Evolutionary conservation across 2,329 filamentous ascomycete genomes (phyloP).

Genomic region (Colletotrichum echinochloae): DNA sequence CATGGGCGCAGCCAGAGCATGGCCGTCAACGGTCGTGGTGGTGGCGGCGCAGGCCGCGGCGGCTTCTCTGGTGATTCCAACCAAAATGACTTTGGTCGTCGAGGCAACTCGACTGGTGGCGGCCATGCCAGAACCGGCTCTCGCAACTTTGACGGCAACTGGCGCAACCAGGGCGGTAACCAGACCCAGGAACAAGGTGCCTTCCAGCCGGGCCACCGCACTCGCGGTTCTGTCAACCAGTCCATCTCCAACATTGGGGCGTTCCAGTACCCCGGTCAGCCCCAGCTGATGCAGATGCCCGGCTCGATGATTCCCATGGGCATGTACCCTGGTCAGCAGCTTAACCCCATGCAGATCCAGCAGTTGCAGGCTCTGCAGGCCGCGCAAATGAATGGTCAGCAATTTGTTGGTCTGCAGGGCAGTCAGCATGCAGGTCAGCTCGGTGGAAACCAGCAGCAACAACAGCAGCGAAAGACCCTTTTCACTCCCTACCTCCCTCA

Average conservation of each 20-base stretch:
- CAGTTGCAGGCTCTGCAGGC: slow-evolving; percentile 94
- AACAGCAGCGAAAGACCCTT: slow-evolving; percentile 96
- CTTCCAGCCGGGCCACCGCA: slow-evolving; percentile 93
- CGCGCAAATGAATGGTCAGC: slow-evolving; percentile 83
- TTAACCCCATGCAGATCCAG: slow-evolving; percentile 88
- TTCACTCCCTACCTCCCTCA: slow-evolving; percentile 98
- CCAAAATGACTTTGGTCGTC: slow-evolving; percentile 75
- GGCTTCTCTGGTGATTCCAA: slow-evolving; percentile 65
- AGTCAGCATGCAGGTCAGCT: slow-evolving; percentile 79
- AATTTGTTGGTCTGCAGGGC: slow-evolving; percentile 74
- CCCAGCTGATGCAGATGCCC: slow-evolving; percentile 87
- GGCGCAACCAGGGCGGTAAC: slow-evolving; percentile 81
- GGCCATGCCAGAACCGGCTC: slow-evolving; percentile 87
- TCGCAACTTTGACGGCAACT: slow-evolving; percentile 97
- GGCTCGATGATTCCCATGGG: slow-evolving; percentile 89
- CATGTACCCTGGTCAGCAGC: slow-evolving; percentile 85
- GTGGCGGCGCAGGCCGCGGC: slow-evolving; percentile 76
- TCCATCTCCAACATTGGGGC: slow-evolving; percentile 86
- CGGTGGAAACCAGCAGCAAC: slow-evolving; percentile 77
- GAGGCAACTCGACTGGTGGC: slow-evolving; percentile 65
- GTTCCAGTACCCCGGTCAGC: slow-evolving; percentile 91
- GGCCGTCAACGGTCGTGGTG: slow-evolving; percentile 69
- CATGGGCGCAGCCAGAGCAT: slow-evolving; percentile 91
- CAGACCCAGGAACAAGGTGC: slow-evolving; percentile 80
- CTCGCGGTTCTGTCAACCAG: slow-evolving; percentile 83